Percentiles rank a stretch among this genome's conserved stretches.
Conservation (phyloP, 306 rosid genomes). For the Cucurbita ficifolia region DNA sequence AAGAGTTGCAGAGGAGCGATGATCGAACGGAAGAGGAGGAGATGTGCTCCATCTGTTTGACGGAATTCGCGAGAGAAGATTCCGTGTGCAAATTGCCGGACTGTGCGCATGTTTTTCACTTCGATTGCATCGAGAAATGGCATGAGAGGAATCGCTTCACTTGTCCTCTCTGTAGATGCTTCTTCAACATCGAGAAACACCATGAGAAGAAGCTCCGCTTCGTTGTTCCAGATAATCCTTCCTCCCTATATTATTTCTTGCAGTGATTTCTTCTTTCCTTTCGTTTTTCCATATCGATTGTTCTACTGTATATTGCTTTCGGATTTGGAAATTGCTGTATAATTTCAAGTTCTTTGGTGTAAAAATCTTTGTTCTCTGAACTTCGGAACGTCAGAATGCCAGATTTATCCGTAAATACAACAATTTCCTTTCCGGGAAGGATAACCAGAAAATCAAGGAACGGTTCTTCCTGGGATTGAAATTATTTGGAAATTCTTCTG, state of each 20-base stretch:
- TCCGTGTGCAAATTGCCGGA: conserved; percentile 30
- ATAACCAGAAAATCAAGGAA: background rate
- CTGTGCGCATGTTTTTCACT: conserved; percentile 57
- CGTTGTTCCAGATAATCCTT: background rate
- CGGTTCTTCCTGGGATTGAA: background rate
- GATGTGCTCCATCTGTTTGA: conserved; percentile 65
- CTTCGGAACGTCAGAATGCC: no score
- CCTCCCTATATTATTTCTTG: conserved; percentile 3
- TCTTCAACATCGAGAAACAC: conserved; percentile 14
- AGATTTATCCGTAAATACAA: no score
- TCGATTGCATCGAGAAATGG: conserved; percentile 64
- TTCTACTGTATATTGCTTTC: background rate
- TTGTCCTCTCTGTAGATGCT: conserved; percentile 68
- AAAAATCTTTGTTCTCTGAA: background rate
- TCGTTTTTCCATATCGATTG: no score
- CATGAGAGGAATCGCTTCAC: conserved; percentile 33
- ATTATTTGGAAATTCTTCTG: background rate
- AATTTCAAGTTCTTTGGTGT: background rate
- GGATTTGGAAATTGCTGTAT: background rate
- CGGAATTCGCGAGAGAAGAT: conserved; percentile 46
- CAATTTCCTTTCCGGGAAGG: no score
- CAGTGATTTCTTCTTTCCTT: background rate
- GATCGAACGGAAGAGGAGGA: conserved; percentile 10
- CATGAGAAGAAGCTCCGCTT: conserved; percentile 4
- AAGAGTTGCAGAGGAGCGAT: conserved; percentile 17